Evolutionary conservation across 1,284 basidiomycete species (phyloP), one percentile per base, ranked within the genome.

Genomic region (Tilletia walkeri): DNA sequence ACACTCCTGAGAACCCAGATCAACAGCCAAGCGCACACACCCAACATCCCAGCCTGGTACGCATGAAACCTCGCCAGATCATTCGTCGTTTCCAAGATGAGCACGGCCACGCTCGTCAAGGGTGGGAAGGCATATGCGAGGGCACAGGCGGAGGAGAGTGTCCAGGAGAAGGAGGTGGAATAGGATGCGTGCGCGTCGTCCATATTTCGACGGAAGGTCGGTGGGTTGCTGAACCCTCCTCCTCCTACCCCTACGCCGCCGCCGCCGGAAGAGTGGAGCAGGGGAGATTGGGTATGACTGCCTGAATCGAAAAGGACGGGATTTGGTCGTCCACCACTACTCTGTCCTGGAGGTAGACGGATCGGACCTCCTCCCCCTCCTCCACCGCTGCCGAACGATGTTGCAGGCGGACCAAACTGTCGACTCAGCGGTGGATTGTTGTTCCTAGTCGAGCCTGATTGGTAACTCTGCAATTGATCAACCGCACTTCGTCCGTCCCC

Each of bases 1-100:
- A 74, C 63, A 6, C 69, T 66, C 50, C 78, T 73, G 34, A 80
- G 47, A 10, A 80, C 48, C 76, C 78, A 80, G 30, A 79, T 50
- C 16, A 70, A 6, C 39, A 77, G 59, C 50, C 79, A 75, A 38
- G 72, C 61, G 4, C 67, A 70, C 6, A 72, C 75, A 16, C 79
- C 79, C 7, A 73, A 73, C 34, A 80, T 53, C 2, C 76, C 78
- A 4, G 79, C 70, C 66, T 80, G 79, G 61, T 80, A 80, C 47
- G 78, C 79, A 65, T 80, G 79, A 65, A 80, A 80, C 18, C 79
- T 61, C 2, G 78, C 78, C 24, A 80, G 66, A 49, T 80, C 79
- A 72, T 77, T 67, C 20, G n/a, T 24, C 2, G 79, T 80, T 68
- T 79, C 78, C 67, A 76, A 74, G n/a, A 80, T 74, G 39, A 79